These are phyloP conservation scores for Peronosclerospora sorghi DNA, from an alignment of 352 stramenopile species.

Conservation along the genomic window DNA sequence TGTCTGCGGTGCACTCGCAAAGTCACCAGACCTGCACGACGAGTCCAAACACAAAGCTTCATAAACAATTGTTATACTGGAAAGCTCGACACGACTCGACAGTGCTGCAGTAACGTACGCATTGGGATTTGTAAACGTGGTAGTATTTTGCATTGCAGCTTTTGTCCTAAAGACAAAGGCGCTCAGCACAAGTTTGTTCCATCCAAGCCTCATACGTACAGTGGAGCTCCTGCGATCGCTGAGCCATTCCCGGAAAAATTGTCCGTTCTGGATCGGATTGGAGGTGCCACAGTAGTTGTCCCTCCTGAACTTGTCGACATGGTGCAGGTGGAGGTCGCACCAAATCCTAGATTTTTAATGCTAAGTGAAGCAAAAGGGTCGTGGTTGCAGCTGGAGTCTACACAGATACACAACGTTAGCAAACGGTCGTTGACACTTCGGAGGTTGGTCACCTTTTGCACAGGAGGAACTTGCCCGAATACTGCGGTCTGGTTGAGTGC, in stretches of 20 bases:
- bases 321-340: conserved; percentile 11
- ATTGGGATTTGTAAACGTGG: conserved; percentile 10
- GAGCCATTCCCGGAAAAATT: conserved; percentile 18
- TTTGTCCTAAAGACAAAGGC: no score
- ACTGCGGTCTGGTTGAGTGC: conserved; percentile 21
- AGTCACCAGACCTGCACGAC: conserved; percentile 36
- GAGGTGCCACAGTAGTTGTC: conserved; percentile 5
- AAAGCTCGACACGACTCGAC: no score
- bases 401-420: conserved; percentile 2
- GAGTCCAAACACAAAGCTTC: no score
- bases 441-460: no score
- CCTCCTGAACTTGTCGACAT: conserved; percentile 15
- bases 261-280: conserved; percentile 6
- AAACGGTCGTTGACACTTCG: conserved; percentile 10
- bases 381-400: conserved; percentile 34
- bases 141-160: no score
- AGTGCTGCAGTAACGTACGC: no score
- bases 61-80: no score
- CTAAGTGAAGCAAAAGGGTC: conserved; percentile 69
- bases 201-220: conserved; percentile 13
- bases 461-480: conserved; percentile 20
- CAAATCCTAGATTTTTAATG: conserved; percentile 40
- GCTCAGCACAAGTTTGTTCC: no score
- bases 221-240: conserved; percentile 18
- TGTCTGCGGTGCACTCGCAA: conserved; percentile 25